Evolutionary conservation across 2,329 filamentous ascomycete genomes (phyloP).

Genomic region (Pseudogymnoascus sp.): DNA sequence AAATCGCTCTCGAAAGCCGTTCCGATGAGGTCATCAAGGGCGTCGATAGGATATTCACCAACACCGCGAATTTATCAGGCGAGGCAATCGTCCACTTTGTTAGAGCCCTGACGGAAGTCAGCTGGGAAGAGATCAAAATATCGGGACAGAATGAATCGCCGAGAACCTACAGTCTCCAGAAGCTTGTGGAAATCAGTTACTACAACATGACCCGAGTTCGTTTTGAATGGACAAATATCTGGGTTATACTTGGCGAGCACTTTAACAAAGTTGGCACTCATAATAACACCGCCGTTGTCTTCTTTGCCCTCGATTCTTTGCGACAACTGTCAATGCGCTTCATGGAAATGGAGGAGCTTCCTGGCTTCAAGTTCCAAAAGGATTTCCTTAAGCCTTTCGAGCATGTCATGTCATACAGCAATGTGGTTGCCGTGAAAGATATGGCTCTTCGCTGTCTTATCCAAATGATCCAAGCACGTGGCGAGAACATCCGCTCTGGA

Average conservation of each 20-base stretch:
- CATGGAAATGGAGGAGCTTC: constrained; percentile 94
- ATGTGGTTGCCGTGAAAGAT: constrained; percentile 86
- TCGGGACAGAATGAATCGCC: constrained; percentile 93
- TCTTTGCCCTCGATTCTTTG: constrained; percentile 91
- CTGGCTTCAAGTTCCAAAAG: constrained; percentile 99
- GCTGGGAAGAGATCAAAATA: constrained; percentile 98
- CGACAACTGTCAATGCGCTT: constrained; percentile 97
- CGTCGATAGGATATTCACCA: constrained; percentile 93
- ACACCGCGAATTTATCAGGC: constrained; percentile 84
- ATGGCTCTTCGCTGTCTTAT: constrained; percentile 93
- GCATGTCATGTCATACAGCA: constrained; percentile 91
- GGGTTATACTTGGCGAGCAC: constrained; percentile 94
- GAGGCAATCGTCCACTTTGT: constrained; percentile 96
- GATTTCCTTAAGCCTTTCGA: constrained; percentile 98
- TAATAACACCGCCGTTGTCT: constrained; percentile 91
- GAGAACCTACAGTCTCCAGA: constrained; percentile 93
- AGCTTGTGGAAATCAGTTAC: constrained; percentile 96
- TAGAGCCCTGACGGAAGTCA: constrained; percentile 83
- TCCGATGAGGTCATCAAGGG: constrained; percentile 88
- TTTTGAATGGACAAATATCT: constrained; percentile 97
- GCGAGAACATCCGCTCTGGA: constrained; percentile 92
- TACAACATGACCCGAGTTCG: constrained; percentile 99
- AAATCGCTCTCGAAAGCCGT: constrained; percentile 84
- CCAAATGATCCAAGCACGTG: constrained; percentile 97
- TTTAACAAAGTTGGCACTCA: constrained; percentile 98